Conservation (phyloP, 2,329 filamentous ascomycete genomes). For the Diaporthe helianthi region DNA sequence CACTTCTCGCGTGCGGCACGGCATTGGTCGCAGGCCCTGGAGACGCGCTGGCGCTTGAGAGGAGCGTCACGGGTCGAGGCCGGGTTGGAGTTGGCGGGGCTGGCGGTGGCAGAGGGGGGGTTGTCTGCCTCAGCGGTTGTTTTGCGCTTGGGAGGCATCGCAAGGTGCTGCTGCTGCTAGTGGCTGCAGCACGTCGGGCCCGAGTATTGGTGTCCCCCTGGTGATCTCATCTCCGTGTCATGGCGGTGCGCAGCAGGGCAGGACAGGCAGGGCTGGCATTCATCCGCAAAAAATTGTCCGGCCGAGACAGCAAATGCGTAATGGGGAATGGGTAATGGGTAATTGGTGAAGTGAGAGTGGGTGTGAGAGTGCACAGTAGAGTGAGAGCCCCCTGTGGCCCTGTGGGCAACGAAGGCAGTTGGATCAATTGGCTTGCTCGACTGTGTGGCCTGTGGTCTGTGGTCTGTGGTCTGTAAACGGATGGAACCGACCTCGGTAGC, state of each 20-base stretch:
- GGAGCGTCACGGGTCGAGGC: constrained; percentile 39
- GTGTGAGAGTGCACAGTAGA: not conserved
- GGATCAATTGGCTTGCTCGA: not conserved
- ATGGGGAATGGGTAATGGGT: no score
- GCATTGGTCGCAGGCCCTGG: constrained; percentile 73
- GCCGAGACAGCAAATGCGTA: not conserved
- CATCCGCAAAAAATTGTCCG: not conserved
- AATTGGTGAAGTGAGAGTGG: not conserved
- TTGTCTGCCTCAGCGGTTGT: constrained; percentile 41
- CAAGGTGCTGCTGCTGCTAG: constrained; percentile 28
- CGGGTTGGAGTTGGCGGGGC: constrained; percentile 26
- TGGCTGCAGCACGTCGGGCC: constrained; percentile 42
- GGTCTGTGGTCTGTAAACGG: not conserved
- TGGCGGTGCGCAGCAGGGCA: constrained; percentile 1
- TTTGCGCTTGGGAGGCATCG: constrained; percentile 51
- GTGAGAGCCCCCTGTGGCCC: no score
- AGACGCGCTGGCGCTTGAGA: constrained; percentile 69
- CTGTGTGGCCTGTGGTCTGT: no score
- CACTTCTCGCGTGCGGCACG: constrained; percentile 74
- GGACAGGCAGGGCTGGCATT: not conserved
- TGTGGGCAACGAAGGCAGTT: not conserved
- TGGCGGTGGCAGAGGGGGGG: constrained; percentile 27
- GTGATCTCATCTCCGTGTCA: constrained; percentile 17
- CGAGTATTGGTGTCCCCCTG: constrained; percentile 32
- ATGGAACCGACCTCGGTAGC: constrained; percentile 15